These are phyloP conservation scores for Puya raimondii DNA, from an alignment of 176 grass and related monocot species.

Conservation along the genomic window DNA sequence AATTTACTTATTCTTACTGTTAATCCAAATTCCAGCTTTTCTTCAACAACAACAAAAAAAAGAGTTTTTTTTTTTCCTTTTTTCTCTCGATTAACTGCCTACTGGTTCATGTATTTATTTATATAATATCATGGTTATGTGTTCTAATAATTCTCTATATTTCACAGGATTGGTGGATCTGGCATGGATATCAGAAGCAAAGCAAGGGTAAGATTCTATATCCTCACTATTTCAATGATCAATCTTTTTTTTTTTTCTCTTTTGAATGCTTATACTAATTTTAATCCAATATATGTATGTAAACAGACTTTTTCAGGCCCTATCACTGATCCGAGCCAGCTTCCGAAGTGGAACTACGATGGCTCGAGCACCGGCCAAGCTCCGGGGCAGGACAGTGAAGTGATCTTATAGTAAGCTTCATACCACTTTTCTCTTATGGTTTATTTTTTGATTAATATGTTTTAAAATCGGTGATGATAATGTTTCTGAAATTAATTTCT, in stretches of 20 bases:
- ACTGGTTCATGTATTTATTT: slow-evolving; percentile 7
- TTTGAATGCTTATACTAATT: slow-evolving; percentile 9
- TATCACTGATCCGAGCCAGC: slow-evolving; percentile 65
- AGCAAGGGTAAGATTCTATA: slow-evolving; percentile 55
- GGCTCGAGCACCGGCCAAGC: slow-evolving; percentile 99
- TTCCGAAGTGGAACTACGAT: slow-evolving; percentile 99
- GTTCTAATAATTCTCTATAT: neutral
- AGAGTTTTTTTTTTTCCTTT: neutral
- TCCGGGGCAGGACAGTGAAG: slow-evolving; percentile 94
- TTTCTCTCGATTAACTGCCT: neutral
- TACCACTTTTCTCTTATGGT: neutral
- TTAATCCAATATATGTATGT: neutral
- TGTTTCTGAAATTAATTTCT: neutral
- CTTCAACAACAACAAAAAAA: slow-evolving; percentile 4
- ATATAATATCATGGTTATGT: neutral
- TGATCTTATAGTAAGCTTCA: slow-evolving; percentile 89
- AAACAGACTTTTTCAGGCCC: slow-evolving; percentile 67
- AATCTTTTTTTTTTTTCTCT: neutral
- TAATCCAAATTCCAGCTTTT: too few species aligned
- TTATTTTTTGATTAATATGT: neutral
- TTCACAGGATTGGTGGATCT: slow-evolving; percentile 94
- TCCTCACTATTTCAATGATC: neutral
- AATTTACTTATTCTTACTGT: too few species aligned
- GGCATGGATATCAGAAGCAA: slow-evolving; percentile 98
- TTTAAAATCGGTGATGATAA: too few species aligned